Evolutionary conservation across 2,329 filamentous ascomycete genomes (phyloP).

Genomic region (Penicillium sp.): DNA sequence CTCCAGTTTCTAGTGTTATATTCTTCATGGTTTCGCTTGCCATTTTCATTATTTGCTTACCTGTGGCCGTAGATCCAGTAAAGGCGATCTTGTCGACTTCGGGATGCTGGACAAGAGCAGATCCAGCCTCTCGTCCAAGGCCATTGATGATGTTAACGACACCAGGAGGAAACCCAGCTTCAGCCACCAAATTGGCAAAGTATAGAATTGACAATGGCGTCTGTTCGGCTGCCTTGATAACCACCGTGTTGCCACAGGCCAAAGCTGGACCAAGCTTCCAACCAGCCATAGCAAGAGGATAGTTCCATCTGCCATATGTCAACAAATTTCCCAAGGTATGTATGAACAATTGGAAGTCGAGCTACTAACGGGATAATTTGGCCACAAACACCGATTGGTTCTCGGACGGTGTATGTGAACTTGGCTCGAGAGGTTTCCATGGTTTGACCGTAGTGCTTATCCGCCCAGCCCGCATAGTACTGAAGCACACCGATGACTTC

Average conservation of each 20-base stretch:
- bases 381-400: slow-evolving; percentile 25
- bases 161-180: slow-evolving; percentile 14
- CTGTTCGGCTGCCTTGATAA: slow-evolving; percentile 64
- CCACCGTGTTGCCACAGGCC: slow-evolving; percentile 17
- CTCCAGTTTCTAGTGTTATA: slow-evolving; percentile 52
- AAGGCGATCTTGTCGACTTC: slow-evolving; percentile 57
- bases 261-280: slow-evolving; percentile 26
- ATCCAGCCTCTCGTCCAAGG: slow-evolving; percentile 46
- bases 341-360: no score
- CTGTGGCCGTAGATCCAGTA: slow-evolving; percentile 52
- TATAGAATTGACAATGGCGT: slow-evolving; percentile 81
- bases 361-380: slow-evolving; percentile 22
- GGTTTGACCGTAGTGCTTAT: not conserved
- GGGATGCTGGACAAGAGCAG: slow-evolving; percentile 50
- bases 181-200: slow-evolving; percentile 16
- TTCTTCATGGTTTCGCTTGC: slow-evolving; percentile 51
- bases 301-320: slow-evolving; percentile 22
- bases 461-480: not conserved
- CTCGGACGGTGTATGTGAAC: slow-evolving; percentile 8
- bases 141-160: not conserved
- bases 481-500: not conserved
- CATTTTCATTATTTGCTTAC: slow-evolving; percentile 48
- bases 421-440: not conserved
- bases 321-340: no score
- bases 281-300: slow-evolving; percentile 14